Conservation (phyloP, 164 flowering plant genomes). For the Tetrastigma voinierianum region DNA sequence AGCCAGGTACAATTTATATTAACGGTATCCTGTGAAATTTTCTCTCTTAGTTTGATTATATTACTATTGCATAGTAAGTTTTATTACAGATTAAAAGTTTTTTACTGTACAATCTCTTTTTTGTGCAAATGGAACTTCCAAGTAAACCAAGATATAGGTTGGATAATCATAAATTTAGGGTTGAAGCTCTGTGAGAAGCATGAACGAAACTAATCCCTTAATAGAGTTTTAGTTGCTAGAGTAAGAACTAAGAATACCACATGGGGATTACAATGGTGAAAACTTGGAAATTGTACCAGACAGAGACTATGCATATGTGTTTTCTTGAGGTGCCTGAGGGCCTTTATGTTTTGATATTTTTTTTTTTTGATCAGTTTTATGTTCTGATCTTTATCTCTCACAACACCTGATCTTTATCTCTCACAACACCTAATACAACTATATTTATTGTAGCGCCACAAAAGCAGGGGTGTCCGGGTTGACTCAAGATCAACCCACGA, state of each 20-base stretch:
- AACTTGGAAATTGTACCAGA: background rate
- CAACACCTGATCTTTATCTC: background rate
- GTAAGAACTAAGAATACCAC: background rate
- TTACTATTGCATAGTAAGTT: background rate
- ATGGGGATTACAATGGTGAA: background rate
- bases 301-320: background rate
- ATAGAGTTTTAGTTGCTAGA: background rate
- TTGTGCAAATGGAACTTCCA: background rate
- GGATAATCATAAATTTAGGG: background rate
- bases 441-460: no score
- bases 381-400: no score
- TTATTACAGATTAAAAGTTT: no score
- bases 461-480: no score
- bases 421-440: background rate
- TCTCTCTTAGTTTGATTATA: background rate
- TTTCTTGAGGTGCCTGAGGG: background rate
- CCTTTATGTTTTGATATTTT: no score
- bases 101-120: background rate
- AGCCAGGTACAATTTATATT: conserved; percentile 57
- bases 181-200: background rate
- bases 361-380: no score
- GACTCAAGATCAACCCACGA: no score
- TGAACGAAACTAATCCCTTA: background rate
- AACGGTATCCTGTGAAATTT: background rate
- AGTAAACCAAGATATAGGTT: background rate